Evolutionary conservation across 116 monocot species (phyloP), one percentile per base, ranked within the genome.

Genomic region (Phalaenopsis hybrid): DNA sequence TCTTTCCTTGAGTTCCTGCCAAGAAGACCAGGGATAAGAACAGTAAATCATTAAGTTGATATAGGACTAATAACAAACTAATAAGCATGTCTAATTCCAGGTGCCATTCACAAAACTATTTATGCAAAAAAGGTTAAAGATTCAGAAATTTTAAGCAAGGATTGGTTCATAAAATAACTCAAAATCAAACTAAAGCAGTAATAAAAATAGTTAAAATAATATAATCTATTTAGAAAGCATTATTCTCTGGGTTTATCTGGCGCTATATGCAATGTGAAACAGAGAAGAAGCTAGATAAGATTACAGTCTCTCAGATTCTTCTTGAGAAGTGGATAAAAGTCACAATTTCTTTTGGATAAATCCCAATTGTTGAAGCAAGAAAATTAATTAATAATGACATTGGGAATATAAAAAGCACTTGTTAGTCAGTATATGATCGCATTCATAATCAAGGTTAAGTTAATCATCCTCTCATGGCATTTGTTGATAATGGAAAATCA

Each of bases 1-100:
- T 87, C 92, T 91, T 58, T 92, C 94, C 74, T 96, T 94, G 10
- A 94, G 94, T 81, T 91, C 92, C 96, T 96, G 81, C 76, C 67
- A n/a, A 44, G 34, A 16, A 37, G 15, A 72, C 1, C 3, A 28
- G 25, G 31, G 41, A 73, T 33, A 15, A 73, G 41, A 3, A 72
- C 41, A 73, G 41, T 13, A 5, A 33, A 73, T 73, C 6, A 5
- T 73, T 61, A 55, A 55, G 55, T 16, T 55, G 55, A 4, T 13
- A 51, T 51, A 51, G 51, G 51, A 51, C 13, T 51, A 51, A 51
- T 51, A 51, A 51, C 51, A 51, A 10, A 13, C 2, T 51, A 51
- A 51, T 51, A 9, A 51, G 51, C 9, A 51, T 51, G 9, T 9
- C 9, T 51, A 51, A 51, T 51, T 51, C 51, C 9, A 13, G 51